Percentiles rank a stretch among this genome's conserved stretches.
These are phyloP conservation scores for Exserohilum turcica DNA, from an alignment of 2,329 filamentous ascomycete species.

Conservation along the genomic window DNA sequence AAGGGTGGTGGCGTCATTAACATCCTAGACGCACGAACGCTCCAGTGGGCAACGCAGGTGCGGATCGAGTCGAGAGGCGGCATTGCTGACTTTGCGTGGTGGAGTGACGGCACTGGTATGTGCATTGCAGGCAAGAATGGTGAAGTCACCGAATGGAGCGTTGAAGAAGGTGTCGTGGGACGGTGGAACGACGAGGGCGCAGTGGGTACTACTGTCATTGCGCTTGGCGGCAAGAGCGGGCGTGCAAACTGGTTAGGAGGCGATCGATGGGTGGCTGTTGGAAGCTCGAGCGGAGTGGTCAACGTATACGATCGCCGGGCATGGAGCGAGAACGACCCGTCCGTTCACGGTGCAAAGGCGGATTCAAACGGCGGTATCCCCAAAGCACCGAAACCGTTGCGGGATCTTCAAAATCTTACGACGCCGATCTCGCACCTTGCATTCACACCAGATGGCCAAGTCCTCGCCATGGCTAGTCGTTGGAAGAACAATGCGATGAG, in stretches of 20 bases:
- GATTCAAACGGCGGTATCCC: conserved; percentile 59
- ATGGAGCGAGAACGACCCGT: conserved; percentile 55
- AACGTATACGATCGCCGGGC: conserved; percentile 87
- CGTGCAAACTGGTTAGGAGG: conserved; percentile 68
- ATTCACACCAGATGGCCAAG: conserved; percentile 88
- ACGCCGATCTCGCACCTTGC: conserved; percentile 79
- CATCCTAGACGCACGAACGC: conserved; percentile 75
- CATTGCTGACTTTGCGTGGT: conserved; percentile 92
- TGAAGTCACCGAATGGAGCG: conserved; percentile 86
- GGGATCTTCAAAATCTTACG: conserved; percentile 81
- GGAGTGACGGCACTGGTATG: conserved; percentile 80
- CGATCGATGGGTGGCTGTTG: conserved; percentile 87
- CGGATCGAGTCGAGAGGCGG: conserved; percentile 81
- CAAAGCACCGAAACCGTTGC: conserved; percentile 71
- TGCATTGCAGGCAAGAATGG: conserved; percentile 84
- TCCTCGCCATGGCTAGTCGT: conserved; percentile 82
- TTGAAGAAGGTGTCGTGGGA: conserved; percentile 71
- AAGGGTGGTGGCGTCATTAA: conserved; percentile 91
- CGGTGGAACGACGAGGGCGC: conserved; percentile 91
- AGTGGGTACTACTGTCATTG: conserved; percentile 80
- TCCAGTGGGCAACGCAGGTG: conserved; percentile 86
- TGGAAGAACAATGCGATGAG: conserved; percentile 88
- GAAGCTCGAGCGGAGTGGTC: conserved; percentile 83
- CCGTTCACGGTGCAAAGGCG: conserved; percentile 15
- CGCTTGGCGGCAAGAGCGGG: conserved; percentile 72